A percentile compares a stretch with the other conserved stretches of the same genome.
Conservation (phyloP, 805 yeast species). For the Yamadazyma philogaea region DNA sequence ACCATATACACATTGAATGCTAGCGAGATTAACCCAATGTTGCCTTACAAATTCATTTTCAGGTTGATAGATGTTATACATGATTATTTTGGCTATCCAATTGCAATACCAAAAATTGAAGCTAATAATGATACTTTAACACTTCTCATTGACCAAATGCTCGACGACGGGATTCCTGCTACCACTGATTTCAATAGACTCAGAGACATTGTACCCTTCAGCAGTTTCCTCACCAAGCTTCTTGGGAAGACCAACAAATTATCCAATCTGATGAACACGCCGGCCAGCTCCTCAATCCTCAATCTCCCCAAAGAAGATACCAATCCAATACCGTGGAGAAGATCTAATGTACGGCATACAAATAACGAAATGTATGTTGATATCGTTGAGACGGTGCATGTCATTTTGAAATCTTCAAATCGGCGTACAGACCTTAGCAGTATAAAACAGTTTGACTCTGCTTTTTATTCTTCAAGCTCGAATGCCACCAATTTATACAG, state of each 20-base stretch:
- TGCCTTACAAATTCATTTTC: constrained; percentile 53
- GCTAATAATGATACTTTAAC: constrained; percentile 70
- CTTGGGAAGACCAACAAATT: constrained; percentile 40
- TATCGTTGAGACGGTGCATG: constrained; percentile 60
- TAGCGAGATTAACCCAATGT: constrained; percentile 42
- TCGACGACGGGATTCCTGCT: constrained; percentile 75
- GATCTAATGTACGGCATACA: constrained; percentile 62
- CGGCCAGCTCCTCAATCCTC: constrained; percentile 10
- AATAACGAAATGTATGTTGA: constrained; percentile 88
- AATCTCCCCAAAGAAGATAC: constrained; percentile 15
- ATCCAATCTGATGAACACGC: constrained; percentile 23
- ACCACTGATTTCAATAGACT: constrained; percentile 69
- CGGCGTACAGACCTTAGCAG: constrained; percentile 10
- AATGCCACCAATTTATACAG: constrained; percentile 16
- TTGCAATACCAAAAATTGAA: constrained; percentile 57
- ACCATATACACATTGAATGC: constrained; percentile 28
- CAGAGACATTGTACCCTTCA: constrained; percentile 66
- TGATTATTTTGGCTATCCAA: constrained; percentile 56
- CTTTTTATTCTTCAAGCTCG: constrained; percentile 23
- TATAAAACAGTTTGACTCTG: constrained; percentile 26
- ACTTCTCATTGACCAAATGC: constrained; percentile 69
- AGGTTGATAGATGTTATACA: constrained; percentile 49
- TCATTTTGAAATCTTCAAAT: constrained; percentile 43
- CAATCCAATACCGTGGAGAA: constrained; percentile 71
- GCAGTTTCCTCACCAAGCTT: constrained; percentile 52